Base-by-base conservation (phyloP, 371 early-diverging fungal species). In the Lichtheimia ramosa region DNA sequence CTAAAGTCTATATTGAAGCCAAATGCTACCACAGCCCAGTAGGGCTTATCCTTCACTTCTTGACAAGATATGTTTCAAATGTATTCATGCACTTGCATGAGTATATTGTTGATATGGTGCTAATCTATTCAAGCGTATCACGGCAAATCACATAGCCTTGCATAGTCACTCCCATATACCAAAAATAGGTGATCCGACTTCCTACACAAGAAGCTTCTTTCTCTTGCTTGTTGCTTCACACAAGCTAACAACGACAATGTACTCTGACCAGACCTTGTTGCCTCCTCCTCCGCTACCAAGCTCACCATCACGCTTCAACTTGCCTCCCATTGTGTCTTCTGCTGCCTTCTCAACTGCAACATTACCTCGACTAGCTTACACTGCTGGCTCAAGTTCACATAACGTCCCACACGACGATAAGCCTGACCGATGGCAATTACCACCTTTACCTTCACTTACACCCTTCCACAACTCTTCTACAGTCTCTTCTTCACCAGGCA, bases 191-290 rank as follows among this genome's bases (percentile, higher is more conserved):
- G 34, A 34, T 34, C 34, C 34, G 34, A 34, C 34, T 34, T 34
- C 34, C 10, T 8, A 8, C 10, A 34, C 34, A 8, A 34, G 34
- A 8, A 34, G 34, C 34, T 34, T 34, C 34, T 34, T 34, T 34
- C 10, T 34, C 34, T 34, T 8, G 34, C 34, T 34, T 34, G 34
- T 8, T 34, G 34, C 34, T 10, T 34, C 34, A 8, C 34, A 34
- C 34, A 34, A 34, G 34, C 34, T 34, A 34, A 5, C 34, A 34
- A 8, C 10, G 34, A 15, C 23, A 16, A 57, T 57, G 58, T 57
- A 57, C 28, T 49, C 58, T 57, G 58, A 57, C 23, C 58, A 48
- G 39, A 41, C 58, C 7, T 28, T 57, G 4, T 55, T 55, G 24
- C 58, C 48, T 21, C 58, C 58, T 51, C 51, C 51, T 16, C 58